Conservation (phyloP, 1,284 basidiomycete species). For the Blastosporella zonata region DNA sequence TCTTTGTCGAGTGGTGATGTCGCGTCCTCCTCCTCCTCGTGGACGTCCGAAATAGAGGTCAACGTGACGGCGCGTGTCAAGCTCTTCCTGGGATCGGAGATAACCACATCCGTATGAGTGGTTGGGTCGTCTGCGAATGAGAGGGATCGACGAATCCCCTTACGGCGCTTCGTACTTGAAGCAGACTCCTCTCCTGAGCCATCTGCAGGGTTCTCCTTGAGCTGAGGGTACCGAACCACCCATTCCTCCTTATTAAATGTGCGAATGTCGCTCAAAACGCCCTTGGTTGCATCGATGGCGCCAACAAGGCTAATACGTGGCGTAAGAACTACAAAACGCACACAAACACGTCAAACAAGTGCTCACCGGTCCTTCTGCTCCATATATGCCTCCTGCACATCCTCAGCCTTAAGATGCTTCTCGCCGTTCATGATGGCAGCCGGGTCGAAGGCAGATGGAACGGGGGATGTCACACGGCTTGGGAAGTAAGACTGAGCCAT, state of each 20-base stretch:
- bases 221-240: constrained; percentile 83
- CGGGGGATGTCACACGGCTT: constrained; percentile 31
- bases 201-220: constrained; percentile 41
- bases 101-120: constrained; percentile 64
- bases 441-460: constrained; percentile 25
- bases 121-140: constrained; percentile 82
- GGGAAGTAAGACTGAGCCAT: constrained; percentile 48
- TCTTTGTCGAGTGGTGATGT: constrained; percentile 30
- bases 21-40: constrained; percentile 33
- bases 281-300: constrained; percentile 71
- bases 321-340: constrained; percentile 3
- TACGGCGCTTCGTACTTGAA: constrained; percentile 32
- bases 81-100: constrained; percentile 47
- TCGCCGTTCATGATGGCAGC: constrained; percentile 32
- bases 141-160: constrained; percentile 59
- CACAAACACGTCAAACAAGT: not conserved
- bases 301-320: constrained; percentile 56
- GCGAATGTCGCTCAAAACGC: constrained; percentile 70
- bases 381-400: constrained; percentile 72
- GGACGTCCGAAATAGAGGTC: constrained; percentile 45
- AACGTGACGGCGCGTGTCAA: constrained; percentile 56
- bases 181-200: constrained; percentile 23
- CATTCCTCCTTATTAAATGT: constrained; percentile 85
- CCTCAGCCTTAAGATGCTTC: constrained; percentile 54
- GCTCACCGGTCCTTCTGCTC: constrained; percentile 68